Evolutionary conservation across 352 stramenopile species (phyloP), one percentile per base, ranked within the genome.

Genomic region (Pythium biforme): DNA sequence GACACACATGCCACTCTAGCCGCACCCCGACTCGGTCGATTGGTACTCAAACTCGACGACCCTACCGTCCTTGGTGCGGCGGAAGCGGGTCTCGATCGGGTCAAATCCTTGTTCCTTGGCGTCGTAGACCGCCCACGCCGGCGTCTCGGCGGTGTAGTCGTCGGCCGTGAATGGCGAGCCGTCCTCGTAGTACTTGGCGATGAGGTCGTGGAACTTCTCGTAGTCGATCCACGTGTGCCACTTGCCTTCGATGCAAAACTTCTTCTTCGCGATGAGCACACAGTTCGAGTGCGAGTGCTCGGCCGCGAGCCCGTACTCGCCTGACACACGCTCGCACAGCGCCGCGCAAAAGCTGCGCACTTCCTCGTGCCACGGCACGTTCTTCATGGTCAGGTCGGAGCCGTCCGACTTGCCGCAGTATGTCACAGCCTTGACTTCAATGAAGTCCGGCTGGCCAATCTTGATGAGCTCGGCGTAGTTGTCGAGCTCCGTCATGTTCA

Each of bases 141-240:
- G 96, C 40, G 95, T 98, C 29, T 92, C 82, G 3, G 92, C 94
- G 29, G 91, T 92, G 74, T 99, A 99, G 69, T 99, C 96, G 52
- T 94, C 80, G 0, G 96, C 90, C 15, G 73, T 87, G 74, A 99
- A 99, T 29, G 76, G 62, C 55, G 73, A 84, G 46, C 87, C 87
- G 58, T 93, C 80, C 51, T 88, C 70, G 70, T 96, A 94, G 75
- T 81, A 95, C 64, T 81, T 76, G 39, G 74, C 63, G 23, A 95
- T 80, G n/a, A 95, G 77, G 40, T 95, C 79, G 59, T 98, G 90
- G 64, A 98, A 99, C 62, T 96, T 97, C 39, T 97, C 86, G 73
- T 99, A 99, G 79, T 99, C 91, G 69, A 99, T 99, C 97, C 97
- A 99, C 47, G 97, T 99, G 71, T 97, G 89, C 97, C 97, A 99